Evolutionary conservation across 257 asterid genomes (phyloP), one percentile per base, ranked within the genome.

Genomic region (Lithospermum erythrorhizon): DNA sequence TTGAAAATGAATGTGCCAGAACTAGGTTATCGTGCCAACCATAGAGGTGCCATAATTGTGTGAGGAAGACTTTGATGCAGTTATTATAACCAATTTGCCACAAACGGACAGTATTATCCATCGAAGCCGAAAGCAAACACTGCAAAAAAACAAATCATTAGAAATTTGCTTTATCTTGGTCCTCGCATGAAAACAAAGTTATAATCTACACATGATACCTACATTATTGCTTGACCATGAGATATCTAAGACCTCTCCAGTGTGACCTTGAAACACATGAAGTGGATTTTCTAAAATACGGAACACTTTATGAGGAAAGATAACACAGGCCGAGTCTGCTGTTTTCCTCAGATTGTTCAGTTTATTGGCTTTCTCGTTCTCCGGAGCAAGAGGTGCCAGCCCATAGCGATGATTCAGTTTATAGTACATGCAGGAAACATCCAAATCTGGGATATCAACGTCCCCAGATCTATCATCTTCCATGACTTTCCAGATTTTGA

Each of bases 71-170:
- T 79, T 73, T 76, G 65, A 85, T 84, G 79, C 96, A 85, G 62
- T 72, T 77, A 68, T 87, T 83, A 53, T 69, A 65, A 52, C 98
- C 98, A 52, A 87, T 83, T 63, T 66, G 80, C 98, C 98, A 90
- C 78, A 90, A 69, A 68, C 98, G 94, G 67, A 85, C 98, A 47
- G 94, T 87, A 79, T 81, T 82, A 81, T 90, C 98, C 61, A 79
- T 84, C 7, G 98, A 90, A 5, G 94, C 85, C 6, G 98, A 85
- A 59, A 90, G 83, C 76, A 90, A 70, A 78, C 73, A 75, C 98
- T 90, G 81, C 72, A 78, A 69, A 59, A 67, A 57, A 17, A 66
- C 45, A 32, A 56, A 66, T 69, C 8, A 51, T 25, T 21, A 58
- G 22, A 65, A 67, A 55, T 61, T 30, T 47, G 19, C 24, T 53